Percentiles rank a stretch among this genome's conserved stretches.
Evolutionary conservation across 2,329 filamentous ascomycete species (phyloP).

Genomic region (Aspergillus caelatus): DNA sequence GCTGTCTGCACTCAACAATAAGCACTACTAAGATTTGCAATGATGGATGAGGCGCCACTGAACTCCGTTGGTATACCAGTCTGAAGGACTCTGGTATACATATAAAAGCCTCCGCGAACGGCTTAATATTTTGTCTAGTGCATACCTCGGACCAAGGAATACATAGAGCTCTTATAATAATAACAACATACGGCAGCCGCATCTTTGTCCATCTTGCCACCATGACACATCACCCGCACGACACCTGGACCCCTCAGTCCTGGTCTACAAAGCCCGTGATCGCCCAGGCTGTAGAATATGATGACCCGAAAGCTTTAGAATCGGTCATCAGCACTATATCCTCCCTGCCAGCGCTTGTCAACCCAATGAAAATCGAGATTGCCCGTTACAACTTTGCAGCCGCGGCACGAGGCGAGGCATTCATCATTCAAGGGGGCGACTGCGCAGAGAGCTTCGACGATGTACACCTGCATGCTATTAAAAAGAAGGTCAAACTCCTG

Average conservation of each 20-base stretch:
- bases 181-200: neutral
- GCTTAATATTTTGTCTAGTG: too few relatives aligned
- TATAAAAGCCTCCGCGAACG: neutral
- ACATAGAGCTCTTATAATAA: neutral
- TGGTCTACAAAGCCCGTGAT: neutral
- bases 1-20: neutral
- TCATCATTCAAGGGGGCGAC: constrained; percentile 82
- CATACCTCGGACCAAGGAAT: neutral
- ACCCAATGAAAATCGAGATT: constrained; percentile 9
- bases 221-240: neutral
- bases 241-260: constrained; percentile 3
- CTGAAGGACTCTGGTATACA: neutral
- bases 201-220: neutral
- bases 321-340: constrained; percentile 3
- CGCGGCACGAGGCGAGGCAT: constrained; percentile 70
- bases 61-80: neutral
- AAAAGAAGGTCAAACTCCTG: constrained; percentile 91
- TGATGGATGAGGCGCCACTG: neutral
- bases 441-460: constrained; percentile 95
- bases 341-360: constrained; percentile 3
- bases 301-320: neutral
- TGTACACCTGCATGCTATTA: constrained; percentile 79
- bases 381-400: constrained; percentile 6
- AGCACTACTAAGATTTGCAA: neutral
- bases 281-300: constrained; percentile 6